Percentiles rank a stretch among this genome's conserved stretches.
These are phyloP conservation scores for Aaosphaeria pasadenensis DNA, from an alignment of 2,329 filamentous ascomycete species.

Conservation along the genomic window DNA sequence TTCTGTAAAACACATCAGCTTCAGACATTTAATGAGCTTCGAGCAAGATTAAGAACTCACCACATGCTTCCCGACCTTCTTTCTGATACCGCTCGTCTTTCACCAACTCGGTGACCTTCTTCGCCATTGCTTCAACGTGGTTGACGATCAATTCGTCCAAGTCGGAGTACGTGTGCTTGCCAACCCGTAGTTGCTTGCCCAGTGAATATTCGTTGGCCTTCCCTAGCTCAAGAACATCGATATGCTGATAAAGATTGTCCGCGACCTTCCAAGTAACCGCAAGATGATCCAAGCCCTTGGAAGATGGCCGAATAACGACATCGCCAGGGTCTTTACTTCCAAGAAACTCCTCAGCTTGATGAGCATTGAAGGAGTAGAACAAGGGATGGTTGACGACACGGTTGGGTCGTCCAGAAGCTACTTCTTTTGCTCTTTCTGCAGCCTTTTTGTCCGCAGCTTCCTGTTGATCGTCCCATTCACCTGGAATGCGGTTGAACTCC, in stretches of 20 bases:
- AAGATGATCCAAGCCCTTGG: slow-evolving; percentile 91
- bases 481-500: slow-evolving; percentile 68
- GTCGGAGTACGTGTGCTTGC: slow-evolving; percentile 91
- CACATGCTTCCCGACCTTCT: slow-evolving; percentile 74
- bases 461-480: slow-evolving; percentile 83
- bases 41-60: slow-evolving; percentile 54
- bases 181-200: slow-evolving; percentile 79
- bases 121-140: slow-evolving; percentile 96
- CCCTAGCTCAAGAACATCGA: slow-evolving; percentile 93
- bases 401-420: slow-evolving; percentile 78
- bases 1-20: slow-evolving; percentile 52
- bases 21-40: slow-evolving; percentile 8
- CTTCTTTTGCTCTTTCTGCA: slow-evolving; percentile 80
- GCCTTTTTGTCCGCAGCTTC: slow-evolving; percentile 77
- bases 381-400: slow-evolving; percentile 97
- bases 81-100: slow-evolving; percentile 90
- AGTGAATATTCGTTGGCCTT: slow-evolving; percentile 97
- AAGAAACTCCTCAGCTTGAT: slow-evolving; percentile 89
- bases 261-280: slow-evolving; percentile 98
- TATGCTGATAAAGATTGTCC: slow-evolving; percentile 94
- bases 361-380: slow-evolving; percentile 89
- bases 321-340: slow-evolving; percentile 83
- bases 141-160: slow-evolving; percentile 95
- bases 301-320: slow-evolving; percentile 91
- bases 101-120: slow-evolving; percentile 96